Percentiles rank a stretch among this genome's conserved stretches.
Evolutionary conservation across 371 early-diverging fungal species (phyloP).

Genomic region (Syncephalastrum racemosum): DNA sequence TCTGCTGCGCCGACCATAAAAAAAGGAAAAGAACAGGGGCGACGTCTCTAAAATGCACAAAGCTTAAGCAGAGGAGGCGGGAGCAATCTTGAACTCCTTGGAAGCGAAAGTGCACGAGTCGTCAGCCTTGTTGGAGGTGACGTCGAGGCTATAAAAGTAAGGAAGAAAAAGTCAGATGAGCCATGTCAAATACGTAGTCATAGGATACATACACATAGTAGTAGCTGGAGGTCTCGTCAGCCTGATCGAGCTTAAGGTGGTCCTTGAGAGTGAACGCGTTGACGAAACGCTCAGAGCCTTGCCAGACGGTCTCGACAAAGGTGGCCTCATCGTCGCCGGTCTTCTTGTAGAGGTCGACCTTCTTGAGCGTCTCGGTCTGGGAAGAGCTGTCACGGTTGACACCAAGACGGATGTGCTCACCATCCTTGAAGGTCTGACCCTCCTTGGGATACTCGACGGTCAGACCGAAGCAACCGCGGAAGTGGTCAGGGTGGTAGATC

Average conservation of each 20-base stretch:
- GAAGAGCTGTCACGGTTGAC: conserved; percentile 37
- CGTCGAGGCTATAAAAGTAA: neutral
- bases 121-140: conserved; percentile 2
- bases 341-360: conserved; percentile 45
- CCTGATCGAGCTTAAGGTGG: conserved; percentile 29
- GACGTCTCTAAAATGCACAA: too few species aligned
- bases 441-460: conserved; percentile 31
- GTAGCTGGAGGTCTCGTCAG: conserved; percentile 29
- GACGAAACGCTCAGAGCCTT: conserved; percentile 28
- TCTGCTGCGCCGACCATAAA: too few species aligned
- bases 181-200: too few species aligned
- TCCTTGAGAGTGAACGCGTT: conserved; percentile 40
- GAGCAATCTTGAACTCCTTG: too few species aligned
- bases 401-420: conserved; percentile 32
- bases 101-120: too few species aligned
- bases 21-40: too few species aligned
- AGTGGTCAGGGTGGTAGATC: conserved; percentile 29
- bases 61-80: too few species aligned
- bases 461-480: conserved; percentile 47
- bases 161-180: neutral
- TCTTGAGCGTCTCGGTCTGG: conserved; percentile 34
- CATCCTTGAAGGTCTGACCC: conserved; percentile 20
- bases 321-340: conserved; percentile 14
- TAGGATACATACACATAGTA: conserved; percentile 10
- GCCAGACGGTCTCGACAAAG: conserved; percentile 29